Conservation (phyloP, 2,329 filamentous ascomycete species). For the Phoma sp. region DNA sequence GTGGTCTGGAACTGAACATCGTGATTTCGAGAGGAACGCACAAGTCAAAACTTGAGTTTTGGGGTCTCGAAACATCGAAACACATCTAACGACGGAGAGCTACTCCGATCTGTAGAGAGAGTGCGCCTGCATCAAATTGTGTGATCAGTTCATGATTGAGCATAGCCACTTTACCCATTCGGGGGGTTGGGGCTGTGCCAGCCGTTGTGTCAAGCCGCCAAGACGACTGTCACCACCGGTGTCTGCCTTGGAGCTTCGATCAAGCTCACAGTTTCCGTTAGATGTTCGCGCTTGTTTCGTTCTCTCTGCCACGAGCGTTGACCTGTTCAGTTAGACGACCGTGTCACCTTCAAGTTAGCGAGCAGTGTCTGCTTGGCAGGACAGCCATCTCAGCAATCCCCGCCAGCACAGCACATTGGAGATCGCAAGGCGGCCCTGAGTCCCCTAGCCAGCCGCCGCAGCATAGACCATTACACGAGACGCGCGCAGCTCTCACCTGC, state of each 20-base stretch:
- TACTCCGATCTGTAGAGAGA: neutral
- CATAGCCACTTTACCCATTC: slow-evolving; percentile 19
- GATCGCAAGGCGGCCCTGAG: slow-evolving; percentile 46
- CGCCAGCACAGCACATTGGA: slow-evolving; percentile 25
- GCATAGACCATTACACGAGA: slow-evolving; percentile 29
- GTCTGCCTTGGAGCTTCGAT: slow-evolving; percentile 41
- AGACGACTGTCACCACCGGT: slow-evolving; percentile 37
- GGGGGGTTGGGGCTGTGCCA: slow-evolving; percentile 42
- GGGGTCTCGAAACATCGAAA: neutral
- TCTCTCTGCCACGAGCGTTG: slow-evolving; percentile 23
- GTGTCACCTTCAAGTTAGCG: slow-evolving; percentile 24
- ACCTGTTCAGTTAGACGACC: slow-evolving; percentile 23
- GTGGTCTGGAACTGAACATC: neutral
- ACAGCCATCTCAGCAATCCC: slow-evolving; percentile 33
- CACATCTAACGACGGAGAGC: slow-evolving; percentile 1
- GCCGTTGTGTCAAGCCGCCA: slow-evolving; percentile 36
- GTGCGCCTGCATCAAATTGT: slow-evolving; percentile 6
- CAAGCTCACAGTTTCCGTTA: slow-evolving; percentile 38
- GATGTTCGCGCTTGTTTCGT: slow-evolving; percentile 40
- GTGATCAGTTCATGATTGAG: neutral
- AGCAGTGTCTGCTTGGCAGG: slow-evolving; percentile 36
- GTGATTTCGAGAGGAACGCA: neutral
- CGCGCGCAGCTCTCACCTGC: slow-evolving; percentile 32
- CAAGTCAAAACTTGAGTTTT: neutral
- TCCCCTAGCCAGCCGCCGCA: slow-evolving; percentile 22